phyloP scores from a whole-genome alignment of 257 asterid species.

The Catharanthus roseus region DNA sequence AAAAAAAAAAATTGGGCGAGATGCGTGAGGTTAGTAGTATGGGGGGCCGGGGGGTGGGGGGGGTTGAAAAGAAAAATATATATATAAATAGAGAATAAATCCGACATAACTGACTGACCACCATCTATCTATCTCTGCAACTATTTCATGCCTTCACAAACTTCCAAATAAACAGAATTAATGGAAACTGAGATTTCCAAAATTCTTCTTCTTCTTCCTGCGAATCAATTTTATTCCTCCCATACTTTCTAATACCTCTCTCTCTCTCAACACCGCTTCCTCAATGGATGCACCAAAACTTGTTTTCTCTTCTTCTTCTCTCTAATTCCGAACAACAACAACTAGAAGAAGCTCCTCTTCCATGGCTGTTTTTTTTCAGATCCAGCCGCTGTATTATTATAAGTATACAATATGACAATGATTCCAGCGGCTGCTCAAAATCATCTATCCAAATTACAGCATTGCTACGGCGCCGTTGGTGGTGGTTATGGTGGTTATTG shows the following conservation, averaged over 20 bases:
- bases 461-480: slow-evolving; percentile 18
- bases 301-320: slow-evolving; percentile 15
- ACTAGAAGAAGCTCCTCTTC: background rate
- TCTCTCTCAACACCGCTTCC: no score
- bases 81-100: background rate
- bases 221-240: background rate
- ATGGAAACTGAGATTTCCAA: slow-evolving; percentile 66
- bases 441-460: slow-evolving; percentile 26
- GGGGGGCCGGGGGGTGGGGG: no score
- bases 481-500: slow-evolving; percentile 20
- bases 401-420: slow-evolving; percentile 54
- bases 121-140: slow-evolving; percentile 50
- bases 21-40: no score
- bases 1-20: no score
- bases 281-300: slow-evolving; percentile 41
- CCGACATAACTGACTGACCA: slow-evolving; percentile 51
- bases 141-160: slow-evolving; percentile 45
- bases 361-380: slow-evolving; percentile 40
- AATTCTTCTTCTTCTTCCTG: slow-evolving; percentile 13
- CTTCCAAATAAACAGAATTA: slow-evolving; percentile 81
- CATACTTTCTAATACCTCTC: background rate
- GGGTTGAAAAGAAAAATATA: no score
- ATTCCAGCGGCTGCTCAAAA: slow-evolving; percentile 32
- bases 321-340: no score
- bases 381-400: background rate